Evolutionary conservation across 768 basidiomycete genomes (phyloP).

Genomic region (Leccinum aurantiacum): DNA sequence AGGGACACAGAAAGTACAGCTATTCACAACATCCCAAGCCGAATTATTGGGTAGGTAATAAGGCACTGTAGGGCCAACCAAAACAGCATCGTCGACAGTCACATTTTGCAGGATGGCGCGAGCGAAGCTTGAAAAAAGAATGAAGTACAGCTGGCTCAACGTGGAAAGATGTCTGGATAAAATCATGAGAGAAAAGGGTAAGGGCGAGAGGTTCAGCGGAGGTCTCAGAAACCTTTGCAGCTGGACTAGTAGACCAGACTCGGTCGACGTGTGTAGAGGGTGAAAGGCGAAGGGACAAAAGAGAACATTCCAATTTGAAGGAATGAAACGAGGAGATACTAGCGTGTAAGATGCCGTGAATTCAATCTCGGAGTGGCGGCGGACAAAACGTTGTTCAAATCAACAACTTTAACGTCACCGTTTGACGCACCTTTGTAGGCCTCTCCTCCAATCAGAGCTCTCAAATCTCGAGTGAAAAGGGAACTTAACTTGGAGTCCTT

Average conservation of each 20-base stretch:
- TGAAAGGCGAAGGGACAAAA: no score
- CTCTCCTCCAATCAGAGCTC: no score
- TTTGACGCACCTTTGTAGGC: no score
- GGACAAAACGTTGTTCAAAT: no score
- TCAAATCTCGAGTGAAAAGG: no score
- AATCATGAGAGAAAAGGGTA: background rate
- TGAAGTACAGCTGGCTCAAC: background rate
- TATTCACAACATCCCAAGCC: constrained; percentile 7
- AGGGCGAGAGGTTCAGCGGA: background rate
- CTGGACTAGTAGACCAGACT: background rate
- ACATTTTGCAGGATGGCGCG: constrained; percentile 13
- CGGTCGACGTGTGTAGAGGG: no score
- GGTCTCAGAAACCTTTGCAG: background rate
- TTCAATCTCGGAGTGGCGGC: no score
- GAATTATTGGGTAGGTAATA: constrained; percentile 7
- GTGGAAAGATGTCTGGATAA: background rate
- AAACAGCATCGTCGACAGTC: constrained; percentile 17
- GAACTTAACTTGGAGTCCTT: no score
- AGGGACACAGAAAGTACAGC: background rate
- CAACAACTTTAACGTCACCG: no score
- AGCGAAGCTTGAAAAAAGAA: background rate
- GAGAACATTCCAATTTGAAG: no score
- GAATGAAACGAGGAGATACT: no score
- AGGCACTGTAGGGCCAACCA: constrained; percentile 7
- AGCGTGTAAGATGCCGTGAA: no score